Base-by-base conservation (phyloP, 805 yeast genomes). In the Saccharomycopsis sp. region DNA sequence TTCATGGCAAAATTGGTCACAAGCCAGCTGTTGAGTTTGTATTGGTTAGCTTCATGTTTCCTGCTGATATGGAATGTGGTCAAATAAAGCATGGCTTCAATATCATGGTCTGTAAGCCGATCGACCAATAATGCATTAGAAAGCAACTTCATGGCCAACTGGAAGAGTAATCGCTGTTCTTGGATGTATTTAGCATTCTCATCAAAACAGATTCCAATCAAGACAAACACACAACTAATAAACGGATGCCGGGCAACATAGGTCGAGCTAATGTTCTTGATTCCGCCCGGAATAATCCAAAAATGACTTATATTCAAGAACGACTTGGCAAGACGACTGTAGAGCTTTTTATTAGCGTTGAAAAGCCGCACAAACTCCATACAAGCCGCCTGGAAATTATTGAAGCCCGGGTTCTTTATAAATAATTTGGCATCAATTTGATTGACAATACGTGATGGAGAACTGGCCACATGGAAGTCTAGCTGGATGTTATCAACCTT, bases 201-300 rank as follows among this genome's bases (percentile, higher is more conserved):
- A 63, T 81, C 84, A 64, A 79, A 78, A 53, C 80, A 77, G 83
- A 80, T 80, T 0, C 84, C 82, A 55, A 81, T 69, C 22, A 80
- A 69, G 2, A 78, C 80, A 68, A 77, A 80, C 0, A 79, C 83
- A 59, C 83, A 78, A 0, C 83, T 72, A 22, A 79, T 81, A 60
- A 82, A 81, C 2, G 84, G 79, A 66, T 82, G 85, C 35, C 73
- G 72, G 17, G 69, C 63, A 2, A 79, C 85, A 65, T 78, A 82
- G 9, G 70, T 69, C 44, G 75, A 66, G 47, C 76, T 72, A 12
- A 82, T 74, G 35, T 74, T 75, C 42, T 74, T 78, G n/a, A 81
- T 73, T 3, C 85, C 85, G 9, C 85, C 85, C 1, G 86, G 86
- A 3, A 81, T 78, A 52, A 83, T 80, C 84, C 85, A 83, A 65